Evolutionary conservation across 352 stramenopile genomes (phyloP).

Genomic region (Pythium sp.): DNA sequence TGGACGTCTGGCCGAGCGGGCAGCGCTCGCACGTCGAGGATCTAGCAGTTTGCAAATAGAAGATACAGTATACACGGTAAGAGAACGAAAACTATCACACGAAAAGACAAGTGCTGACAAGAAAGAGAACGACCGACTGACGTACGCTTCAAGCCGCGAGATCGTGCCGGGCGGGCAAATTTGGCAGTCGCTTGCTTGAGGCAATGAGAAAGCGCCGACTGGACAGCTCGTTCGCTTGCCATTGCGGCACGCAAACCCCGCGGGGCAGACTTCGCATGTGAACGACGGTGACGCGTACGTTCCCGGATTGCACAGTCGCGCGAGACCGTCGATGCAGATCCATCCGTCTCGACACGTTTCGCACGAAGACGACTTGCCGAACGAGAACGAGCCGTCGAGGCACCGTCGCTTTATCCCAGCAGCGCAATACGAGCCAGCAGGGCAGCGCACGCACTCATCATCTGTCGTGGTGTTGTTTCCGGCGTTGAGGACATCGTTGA

Average conservation of each 20-base stretch:
- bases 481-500: slow-evolving; percentile 26
- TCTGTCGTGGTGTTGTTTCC: not conserved
- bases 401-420: slow-evolving; percentile 53
- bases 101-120: not conserved
- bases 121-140: not conserved
- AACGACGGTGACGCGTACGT: slow-evolving; percentile 41
- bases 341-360: slow-evolving; percentile 56
- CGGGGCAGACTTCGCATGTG: slow-evolving; percentile 41
- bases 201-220: slow-evolving; percentile 39
- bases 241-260: slow-evolving; percentile 57
- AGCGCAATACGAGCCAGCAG: slow-evolving; percentile 54
- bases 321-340: slow-evolving; percentile 58
- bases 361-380: slow-evolving; percentile 49
- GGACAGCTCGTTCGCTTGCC: slow-evolving; percentile 44
- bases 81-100: not conserved
- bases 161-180: slow-evolving; percentile 62
- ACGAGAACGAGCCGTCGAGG: slow-evolving; percentile 49
- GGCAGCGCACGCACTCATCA: slow-evolving; percentile 44
- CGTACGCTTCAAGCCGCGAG: slow-evolving; percentile 38
- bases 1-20: slow-evolving; percentile 41
- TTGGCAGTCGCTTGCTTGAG: slow-evolving; percentile 42
- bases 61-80: not conserved
- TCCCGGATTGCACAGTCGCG: slow-evolving; percentile 48
- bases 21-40: slow-evolving; percentile 42
- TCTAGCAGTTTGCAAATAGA: slow-evolving; percentile 17